A percentile compares a stretch with the other conserved stretches of the same genome.
phyloP scores from a whole-genome alignment of 164 flowering plant species.

The Magnolia changhungtana region DNA sequence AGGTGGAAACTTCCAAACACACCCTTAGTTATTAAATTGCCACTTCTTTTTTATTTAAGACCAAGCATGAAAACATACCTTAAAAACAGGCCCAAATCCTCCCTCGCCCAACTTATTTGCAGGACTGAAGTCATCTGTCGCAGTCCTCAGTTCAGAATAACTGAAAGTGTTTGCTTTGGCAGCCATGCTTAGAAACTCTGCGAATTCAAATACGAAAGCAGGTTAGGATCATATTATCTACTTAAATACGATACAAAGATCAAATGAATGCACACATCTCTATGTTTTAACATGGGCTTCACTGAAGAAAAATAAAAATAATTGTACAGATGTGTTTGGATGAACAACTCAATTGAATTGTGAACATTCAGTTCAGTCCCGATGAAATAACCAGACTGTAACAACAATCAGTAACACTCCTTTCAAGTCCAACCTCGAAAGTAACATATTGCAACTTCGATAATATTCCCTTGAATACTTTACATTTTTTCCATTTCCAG shows the following conservation, averaged over 20 bases:
- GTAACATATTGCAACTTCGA: background rate
- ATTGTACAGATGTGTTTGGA: too few species aligned
- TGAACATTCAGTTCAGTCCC: background rate
- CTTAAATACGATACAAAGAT: too few species aligned
- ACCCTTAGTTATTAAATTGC: background rate
- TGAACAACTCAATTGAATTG: background rate
- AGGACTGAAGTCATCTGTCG: constrained; percentile 62
- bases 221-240: background rate
- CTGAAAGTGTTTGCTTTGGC: constrained; percentile 58
- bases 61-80: constrained; percentile 30
- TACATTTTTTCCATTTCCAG: background rate
- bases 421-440: background rate
- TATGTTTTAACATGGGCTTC: too few species aligned
- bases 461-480: background rate
- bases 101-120: constrained; percentile 87
- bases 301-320: too few species aligned
- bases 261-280: too few species aligned
- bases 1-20: background rate
- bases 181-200: constrained; percentile 63
- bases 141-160: constrained; percentile 59
- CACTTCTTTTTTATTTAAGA: background rate
- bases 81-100: constrained; percentile 87
- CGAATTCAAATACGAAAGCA: constrained; percentile 12
- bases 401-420: background rate
- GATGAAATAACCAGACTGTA: background rate